These are phyloP conservation scores for Candida hungchunana DNA, from an alignment of 805 yeast genomes.

Conservation along the genomic window DNA sequence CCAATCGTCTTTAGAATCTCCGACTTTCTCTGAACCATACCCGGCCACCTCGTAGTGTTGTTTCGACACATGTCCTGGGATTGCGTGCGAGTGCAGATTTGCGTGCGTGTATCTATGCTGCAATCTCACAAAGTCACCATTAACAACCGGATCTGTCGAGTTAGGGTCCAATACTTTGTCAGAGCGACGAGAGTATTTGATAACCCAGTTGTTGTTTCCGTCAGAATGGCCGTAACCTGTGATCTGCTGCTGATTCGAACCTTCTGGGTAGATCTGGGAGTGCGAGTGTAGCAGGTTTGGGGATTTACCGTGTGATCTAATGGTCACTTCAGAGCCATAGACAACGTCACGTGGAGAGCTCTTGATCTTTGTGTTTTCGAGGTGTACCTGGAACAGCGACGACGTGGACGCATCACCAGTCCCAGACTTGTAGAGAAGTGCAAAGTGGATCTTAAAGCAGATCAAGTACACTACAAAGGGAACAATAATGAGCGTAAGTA, in stretches of 20 bases:
- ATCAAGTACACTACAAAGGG: constrained; percentile 68
- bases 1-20: constrained; percentile 90
- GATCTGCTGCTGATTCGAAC: constrained; percentile 90
- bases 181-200: constrained; percentile 53
- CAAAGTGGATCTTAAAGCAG: constrained; percentile 79
- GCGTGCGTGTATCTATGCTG: constrained; percentile 67
- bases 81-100: constrained; percentile 77
- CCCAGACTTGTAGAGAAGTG: constrained; percentile 72
- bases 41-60: constrained; percentile 80
- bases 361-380: constrained; percentile 61
- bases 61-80: constrained; percentile 69
- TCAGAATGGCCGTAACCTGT: constrained; percentile 92
- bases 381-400: constrained; percentile 83
- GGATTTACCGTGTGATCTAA: constrained; percentile 63
- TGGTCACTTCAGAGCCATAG: constrained; percentile 45
- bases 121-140: constrained; percentile 68
- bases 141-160: constrained; percentile 32
- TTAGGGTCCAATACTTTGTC: constrained; percentile 9
- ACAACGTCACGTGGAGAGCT: constrained; percentile 67
- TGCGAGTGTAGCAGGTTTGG: constrained; percentile 88
- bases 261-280: constrained; percentile 79
- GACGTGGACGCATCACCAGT: constrained; percentile 92
- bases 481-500: constrained; percentile 58
- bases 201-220: constrained; percentile 74
- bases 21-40: constrained; percentile 66